A percentile compares a stretch with the other conserved stretches of the same genome.
These are phyloP conservation scores for Pyrenopolyporus hunteri DNA, from an alignment of 495 filamentous ascomycete species.

Conservation along the genomic window DNA sequence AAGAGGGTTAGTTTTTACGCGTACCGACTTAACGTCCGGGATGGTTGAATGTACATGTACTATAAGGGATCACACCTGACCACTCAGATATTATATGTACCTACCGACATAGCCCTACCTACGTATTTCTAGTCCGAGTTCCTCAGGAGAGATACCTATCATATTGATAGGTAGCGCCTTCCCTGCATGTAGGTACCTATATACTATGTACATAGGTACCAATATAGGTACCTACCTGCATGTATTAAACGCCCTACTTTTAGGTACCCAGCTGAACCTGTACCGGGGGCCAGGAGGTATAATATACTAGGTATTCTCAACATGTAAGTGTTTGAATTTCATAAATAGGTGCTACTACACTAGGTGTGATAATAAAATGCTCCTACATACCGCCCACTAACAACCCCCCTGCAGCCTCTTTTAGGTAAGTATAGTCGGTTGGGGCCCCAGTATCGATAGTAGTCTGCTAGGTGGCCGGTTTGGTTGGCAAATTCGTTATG, in stretches of 20 bases:
- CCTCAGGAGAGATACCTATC: neutral
- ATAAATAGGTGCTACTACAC: no score
- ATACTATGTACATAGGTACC: neutral
- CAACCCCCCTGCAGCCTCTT: neutral
- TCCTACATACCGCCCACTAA: neutral
- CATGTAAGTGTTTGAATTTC: no score
- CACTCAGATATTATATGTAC: neutral
- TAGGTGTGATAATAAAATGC: neutral
- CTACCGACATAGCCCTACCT: neutral
- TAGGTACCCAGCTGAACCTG: neutral
- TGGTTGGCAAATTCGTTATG: neutral
- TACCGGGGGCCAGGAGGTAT: no score
- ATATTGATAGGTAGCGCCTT: no score
- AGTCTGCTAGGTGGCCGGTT: neutral
- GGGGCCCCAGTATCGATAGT: constrained; percentile 3
- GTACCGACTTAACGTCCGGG: no score
- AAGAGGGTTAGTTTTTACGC: no score
- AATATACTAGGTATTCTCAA: no score
- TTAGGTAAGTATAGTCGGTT: constrained; percentile 4
- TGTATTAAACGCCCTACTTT: neutral
- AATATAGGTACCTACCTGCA: neutral
- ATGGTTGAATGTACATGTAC: neutral
- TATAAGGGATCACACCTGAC: neutral
- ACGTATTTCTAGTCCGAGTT: no score
- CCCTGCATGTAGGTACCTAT: no score